Base-by-base conservation (phyloP, 352 stramenopile species). In the Halophytophthora batemanensis region DNA sequence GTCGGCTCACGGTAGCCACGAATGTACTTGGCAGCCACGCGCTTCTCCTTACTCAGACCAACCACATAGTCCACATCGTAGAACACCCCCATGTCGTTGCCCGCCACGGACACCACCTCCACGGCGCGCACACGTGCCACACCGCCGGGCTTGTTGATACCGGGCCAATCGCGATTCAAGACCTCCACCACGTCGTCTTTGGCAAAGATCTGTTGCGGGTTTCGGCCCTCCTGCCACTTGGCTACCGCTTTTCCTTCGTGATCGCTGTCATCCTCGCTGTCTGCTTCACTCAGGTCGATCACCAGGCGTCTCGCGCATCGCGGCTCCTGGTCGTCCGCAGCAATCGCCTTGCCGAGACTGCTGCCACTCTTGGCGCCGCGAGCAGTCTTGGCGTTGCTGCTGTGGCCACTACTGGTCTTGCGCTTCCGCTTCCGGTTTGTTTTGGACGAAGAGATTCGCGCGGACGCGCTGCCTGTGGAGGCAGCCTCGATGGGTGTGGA, bases 31-130 rank as follows among this genome's bases (percentile, higher is more conserved):
- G 74, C 73, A 42, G 82, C 64, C 11, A 89, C 62, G 13, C 48
- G 64, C 54, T 86, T 88, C 52, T 92, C 81, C 42, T 76, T 82
- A 7, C 55, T 58, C 23, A 51, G 69, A 21, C 62, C 64, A 6
- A 92, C 54, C 28, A 91, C 59, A 42, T 91, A 87, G 19, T 69
- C 60, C 17, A 92, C 63, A 52, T 92, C 78, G 43, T 92, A 91
- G 28, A 71, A 67, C 40, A 77, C 43, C 6, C 63, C 38, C 7
- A 58, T 60, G 3, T 46, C 64, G 5, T 41, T 45, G 3, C 19
- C 38, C 15, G 50, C 43, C 11, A 44, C 56, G 7, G 53, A 19
- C 42, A 57, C 54, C 18, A 68, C 52, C 46, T 81, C 58, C 25
- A 85, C 79, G 6, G 59, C 61, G n/a, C 65, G 69, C 18, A 90